phyloP scores from a whole-genome alignment of 2,329 filamentous ascomycete species.

The Ophiosphaerella narmari region DNA sequence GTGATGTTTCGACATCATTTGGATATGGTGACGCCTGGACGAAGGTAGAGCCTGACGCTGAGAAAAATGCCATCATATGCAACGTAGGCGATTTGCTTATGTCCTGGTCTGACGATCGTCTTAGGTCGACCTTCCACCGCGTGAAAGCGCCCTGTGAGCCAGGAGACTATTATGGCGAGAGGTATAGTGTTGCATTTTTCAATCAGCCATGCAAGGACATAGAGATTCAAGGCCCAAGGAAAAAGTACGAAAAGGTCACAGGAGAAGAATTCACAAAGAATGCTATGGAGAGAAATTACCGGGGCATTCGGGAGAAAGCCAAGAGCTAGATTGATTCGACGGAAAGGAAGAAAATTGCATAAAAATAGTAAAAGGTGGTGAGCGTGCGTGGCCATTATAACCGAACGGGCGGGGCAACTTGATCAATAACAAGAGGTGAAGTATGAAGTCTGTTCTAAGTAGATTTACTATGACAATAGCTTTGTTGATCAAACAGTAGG shows the following conservation, averaged over 20 bases:
- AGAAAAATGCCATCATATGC: conserved; percentile 49
- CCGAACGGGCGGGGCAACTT: too few relatives aligned
- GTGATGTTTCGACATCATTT: conserved; percentile 64
- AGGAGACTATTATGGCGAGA: conserved; percentile 60
- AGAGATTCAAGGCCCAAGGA: conserved; percentile 62
- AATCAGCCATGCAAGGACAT: conserved; percentile 66
- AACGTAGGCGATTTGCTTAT: conserved; percentile 71
- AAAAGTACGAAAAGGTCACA: conserved; percentile 56
- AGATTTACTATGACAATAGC: too few relatives aligned
- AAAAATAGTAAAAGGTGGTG: too few relatives aligned
- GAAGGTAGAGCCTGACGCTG: conserved; percentile 53
- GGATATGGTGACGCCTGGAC: conserved; percentile 66
- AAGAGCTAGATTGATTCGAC: too few relatives aligned
- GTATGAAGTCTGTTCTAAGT: too few relatives aligned
- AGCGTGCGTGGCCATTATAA: too few relatives aligned
- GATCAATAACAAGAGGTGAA: too few relatives aligned
- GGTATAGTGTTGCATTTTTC: conserved; percentile 70
- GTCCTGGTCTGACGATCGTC: conserved; percentile 69
- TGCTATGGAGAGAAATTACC: too few relatives aligned
- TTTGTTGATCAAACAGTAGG: too few relatives aligned
- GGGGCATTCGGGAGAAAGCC: too few relatives aligned
- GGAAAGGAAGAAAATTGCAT: too few relatives aligned
- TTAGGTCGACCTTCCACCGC: conserved; percentile 69
- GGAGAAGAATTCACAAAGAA: too few relatives aligned
- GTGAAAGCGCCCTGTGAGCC: conserved; percentile 64